Conservation (phyloP, 495 filamentous ascomycete species). For the Lasiosphaeris hirsuta region DNA sequence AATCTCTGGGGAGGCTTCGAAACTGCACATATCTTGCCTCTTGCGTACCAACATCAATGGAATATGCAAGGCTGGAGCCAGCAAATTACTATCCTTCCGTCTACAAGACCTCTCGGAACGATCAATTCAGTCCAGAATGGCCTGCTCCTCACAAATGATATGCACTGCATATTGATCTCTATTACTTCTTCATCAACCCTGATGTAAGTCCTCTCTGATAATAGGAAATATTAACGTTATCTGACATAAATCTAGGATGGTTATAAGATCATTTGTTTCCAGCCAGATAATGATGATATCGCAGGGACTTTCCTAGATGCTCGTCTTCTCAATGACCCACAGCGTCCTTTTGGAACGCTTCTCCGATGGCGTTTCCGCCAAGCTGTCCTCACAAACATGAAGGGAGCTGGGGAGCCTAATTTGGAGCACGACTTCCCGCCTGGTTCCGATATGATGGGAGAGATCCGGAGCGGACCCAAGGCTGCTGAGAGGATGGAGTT, state of each 20-base stretch:
- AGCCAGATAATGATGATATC: conserved; percentile 20
- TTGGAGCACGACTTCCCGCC: no score
- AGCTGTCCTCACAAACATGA: not conserved
- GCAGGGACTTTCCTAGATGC: conserved; percentile 16
- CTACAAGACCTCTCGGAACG: not conserved
- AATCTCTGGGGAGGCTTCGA: not conserved
- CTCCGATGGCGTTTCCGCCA: conserved; percentile 6
- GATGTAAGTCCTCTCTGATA: conserved; percentile 28
- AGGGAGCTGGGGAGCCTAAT: no score
- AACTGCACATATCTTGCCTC: no score
- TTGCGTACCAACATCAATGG: conserved; percentile 5
- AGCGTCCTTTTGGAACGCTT: not conserved
- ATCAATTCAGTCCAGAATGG: conserved; percentile 11
- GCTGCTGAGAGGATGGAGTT: conserved; percentile 21
- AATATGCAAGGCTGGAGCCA: not conserved
- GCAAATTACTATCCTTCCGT: conserved; percentile 2
- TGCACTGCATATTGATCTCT: conserved; percentile 4
- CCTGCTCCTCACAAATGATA: conserved; percentile 2
- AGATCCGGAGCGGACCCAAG: no score
- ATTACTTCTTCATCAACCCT: conserved; percentile 30
- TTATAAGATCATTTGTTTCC: conserved; percentile 38
- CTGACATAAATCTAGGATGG: not conserved
- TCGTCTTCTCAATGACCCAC: conserved; percentile 3
- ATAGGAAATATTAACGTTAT: conserved; percentile 22
- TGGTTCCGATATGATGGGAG: no score